These are phyloP conservation scores for Neckera pumila DNA, from an alignment of 225 moss, liverwort and hornwort genomes.

Conservation along the genomic window DNA sequence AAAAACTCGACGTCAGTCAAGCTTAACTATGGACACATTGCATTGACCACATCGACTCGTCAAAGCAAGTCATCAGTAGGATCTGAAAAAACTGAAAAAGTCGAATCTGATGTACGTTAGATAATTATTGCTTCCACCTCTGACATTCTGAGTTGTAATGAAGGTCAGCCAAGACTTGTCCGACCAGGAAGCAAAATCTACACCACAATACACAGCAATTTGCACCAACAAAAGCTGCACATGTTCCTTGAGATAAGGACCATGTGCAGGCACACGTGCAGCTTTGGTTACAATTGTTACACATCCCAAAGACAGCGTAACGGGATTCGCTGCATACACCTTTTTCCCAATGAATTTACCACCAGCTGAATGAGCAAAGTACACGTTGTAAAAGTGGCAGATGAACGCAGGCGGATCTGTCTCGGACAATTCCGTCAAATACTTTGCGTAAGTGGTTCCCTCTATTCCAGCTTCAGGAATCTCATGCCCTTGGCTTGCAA, in stretches of 20 bases:
- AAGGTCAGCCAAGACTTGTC: background rate
- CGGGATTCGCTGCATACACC: constrained; percentile 13
- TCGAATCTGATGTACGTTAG: background rate
- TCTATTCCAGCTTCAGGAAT: constrained; percentile 57
- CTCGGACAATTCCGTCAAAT: constrained; percentile 59
- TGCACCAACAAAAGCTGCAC: background rate
- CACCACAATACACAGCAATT: background rate
- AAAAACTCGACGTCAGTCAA: background rate
- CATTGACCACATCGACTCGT: background rate
- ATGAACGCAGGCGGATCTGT: constrained; percentile 78
- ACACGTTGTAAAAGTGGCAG: constrained; percentile 95
- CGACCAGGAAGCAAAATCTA: background rate
- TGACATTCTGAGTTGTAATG: background rate
- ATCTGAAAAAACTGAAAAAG: background rate
- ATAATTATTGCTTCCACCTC: background rate
- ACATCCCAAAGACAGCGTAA: no score
- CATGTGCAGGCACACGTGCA: background rate
- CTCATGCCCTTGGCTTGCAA: constrained; percentile 63
- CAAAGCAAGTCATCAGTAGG: background rate
- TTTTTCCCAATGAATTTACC: constrained; percentile 90
- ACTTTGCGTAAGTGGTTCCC: constrained; percentile 60
- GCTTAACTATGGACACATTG: background rate
- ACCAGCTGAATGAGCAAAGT: constrained; percentile 96
- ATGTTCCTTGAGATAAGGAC: background rate
- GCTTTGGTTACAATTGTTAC: background rate